phyloP scores from a whole-genome alignment of 208 protist species.

The Naegleria lovaniensis region DNA sequence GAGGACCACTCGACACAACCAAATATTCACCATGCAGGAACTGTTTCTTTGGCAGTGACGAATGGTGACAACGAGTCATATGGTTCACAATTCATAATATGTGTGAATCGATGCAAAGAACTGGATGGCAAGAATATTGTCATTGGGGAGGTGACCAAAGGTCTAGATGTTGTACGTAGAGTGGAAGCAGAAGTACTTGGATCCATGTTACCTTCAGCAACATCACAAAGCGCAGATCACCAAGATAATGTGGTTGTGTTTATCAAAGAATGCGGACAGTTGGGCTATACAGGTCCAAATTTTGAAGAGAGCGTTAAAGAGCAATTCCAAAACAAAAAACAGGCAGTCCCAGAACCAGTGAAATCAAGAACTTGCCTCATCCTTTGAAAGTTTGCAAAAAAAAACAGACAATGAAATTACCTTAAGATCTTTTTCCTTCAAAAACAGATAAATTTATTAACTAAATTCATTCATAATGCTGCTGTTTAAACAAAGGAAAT shows the following conservation, averaged over 20 bases:
- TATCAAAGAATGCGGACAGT: neutral
- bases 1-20: neutral
- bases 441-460: too few species aligned
- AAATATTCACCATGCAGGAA: slow-evolving; percentile 47
- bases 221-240: neutral
- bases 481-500: too few species aligned
- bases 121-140: neutral
- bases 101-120: neutral
- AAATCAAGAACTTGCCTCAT: neutral
- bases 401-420: too few species aligned
- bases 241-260: neutral
- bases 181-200: neutral
- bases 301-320: neutral
- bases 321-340: neutral
- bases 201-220: too few species aligned
- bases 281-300: neutral
- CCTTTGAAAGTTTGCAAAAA: neutral
- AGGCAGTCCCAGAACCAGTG: neutral
- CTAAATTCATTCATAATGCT: too few species aligned
- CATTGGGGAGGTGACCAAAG: neutral
- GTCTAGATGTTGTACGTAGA: neutral
- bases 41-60: slow-evolving; percentile 53
- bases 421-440: too few species aligned
- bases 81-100: neutral
- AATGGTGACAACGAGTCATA: neutral